Evolutionary conservation across 2,329 filamentous ascomycete species (phyloP).

Genomic region (Cladorrhinum sp.): DNA sequence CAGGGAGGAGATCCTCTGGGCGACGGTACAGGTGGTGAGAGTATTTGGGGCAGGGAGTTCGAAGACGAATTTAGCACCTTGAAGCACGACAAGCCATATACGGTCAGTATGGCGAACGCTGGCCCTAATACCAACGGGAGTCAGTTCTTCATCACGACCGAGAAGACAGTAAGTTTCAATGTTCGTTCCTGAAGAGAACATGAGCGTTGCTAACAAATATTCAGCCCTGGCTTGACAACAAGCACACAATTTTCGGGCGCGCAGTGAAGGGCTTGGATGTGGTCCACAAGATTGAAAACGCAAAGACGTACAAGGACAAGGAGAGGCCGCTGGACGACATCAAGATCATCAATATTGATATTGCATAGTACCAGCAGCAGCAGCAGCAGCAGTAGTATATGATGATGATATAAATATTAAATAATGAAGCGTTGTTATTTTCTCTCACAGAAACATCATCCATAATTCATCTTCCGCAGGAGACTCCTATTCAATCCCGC

Average conservation of each 20-base stretch:
- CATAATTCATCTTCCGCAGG: conserved; percentile 30
- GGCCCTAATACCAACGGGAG: conserved; percentile 93
- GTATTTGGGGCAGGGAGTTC: conserved; percentile 89
- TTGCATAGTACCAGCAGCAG: too few relatives aligned
- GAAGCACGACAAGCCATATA: conserved; percentile 94
- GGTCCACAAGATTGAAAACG: conserved; percentile 92
- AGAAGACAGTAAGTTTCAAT: conserved; percentile 69
- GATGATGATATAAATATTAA: too few relatives aligned
- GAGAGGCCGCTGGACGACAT: conserved; percentile 97
- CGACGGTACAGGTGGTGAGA: conserved; percentile 85
- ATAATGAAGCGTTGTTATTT: background rate
- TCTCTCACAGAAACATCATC: background rate
- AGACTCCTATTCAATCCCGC: conserved; percentile 36
- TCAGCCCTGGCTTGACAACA: conserved; percentile 86
- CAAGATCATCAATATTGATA: conserved; percentile 87
- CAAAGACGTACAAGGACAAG: conserved; percentile 79
- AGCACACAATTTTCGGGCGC: conserved; percentile 93
- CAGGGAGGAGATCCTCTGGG: conserved; percentile 81
- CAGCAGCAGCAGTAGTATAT: too few relatives aligned
- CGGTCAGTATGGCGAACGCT: conserved; percentile 95
- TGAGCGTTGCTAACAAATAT: conserved; percentile 28
- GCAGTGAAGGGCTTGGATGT: conserved; percentile 90
- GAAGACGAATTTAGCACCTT: conserved; percentile 90
- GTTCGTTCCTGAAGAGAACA: background rate
- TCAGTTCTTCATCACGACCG: conserved; percentile 98